These are phyloP conservation scores for Bidens hawaiensis DNA, from an alignment of 140 eudicot genomes.

Conservation along the genomic window DNA sequence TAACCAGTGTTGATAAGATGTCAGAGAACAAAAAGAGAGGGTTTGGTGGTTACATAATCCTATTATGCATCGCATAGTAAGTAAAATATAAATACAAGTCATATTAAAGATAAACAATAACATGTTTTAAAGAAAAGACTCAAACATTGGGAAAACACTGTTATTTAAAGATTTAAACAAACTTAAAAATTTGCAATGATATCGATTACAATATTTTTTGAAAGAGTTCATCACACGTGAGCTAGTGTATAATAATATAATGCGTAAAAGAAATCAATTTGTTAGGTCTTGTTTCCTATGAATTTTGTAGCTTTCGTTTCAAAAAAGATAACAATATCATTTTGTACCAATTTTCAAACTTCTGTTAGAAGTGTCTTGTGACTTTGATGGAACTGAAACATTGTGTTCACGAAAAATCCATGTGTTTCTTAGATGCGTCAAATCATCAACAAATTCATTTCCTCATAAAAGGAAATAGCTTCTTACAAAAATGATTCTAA, in stretches of 20 bases:
- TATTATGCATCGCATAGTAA: no score
- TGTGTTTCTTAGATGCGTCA: constrained; percentile 17
- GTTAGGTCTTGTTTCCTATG: constrained; percentile 29
- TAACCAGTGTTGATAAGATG: no score
- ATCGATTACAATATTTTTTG: background rate
- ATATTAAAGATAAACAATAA: no score
- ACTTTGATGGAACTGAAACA: constrained; percentile 5
- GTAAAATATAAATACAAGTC: no score
- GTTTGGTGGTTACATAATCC: no score
- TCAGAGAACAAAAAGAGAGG: no score
- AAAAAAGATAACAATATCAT: constrained; percentile 3
- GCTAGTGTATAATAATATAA: constrained; percentile 2
- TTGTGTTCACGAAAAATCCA: constrained; percentile 28
- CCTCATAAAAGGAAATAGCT: constrained; percentile 9
- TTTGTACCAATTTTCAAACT: constrained; percentile 23
- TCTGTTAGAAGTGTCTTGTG: constrained; percentile 7
- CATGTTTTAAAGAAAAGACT: no score
- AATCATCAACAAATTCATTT: constrained; percentile 14
- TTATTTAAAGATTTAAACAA: constrained; percentile 2
- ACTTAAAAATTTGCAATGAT: background rate
- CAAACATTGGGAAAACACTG: no score
- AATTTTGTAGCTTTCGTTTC: constrained; percentile 16
- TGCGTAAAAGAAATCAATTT: constrained; percentile 28
- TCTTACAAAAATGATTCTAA: background rate
- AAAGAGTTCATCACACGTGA: constrained; percentile 13